A percentile compares a stretch with the other conserved stretches of the same genome.
phyloP scores from a whole-genome alignment of 176 grass and related monocot genomes.

The Stipa capillata region DNA sequence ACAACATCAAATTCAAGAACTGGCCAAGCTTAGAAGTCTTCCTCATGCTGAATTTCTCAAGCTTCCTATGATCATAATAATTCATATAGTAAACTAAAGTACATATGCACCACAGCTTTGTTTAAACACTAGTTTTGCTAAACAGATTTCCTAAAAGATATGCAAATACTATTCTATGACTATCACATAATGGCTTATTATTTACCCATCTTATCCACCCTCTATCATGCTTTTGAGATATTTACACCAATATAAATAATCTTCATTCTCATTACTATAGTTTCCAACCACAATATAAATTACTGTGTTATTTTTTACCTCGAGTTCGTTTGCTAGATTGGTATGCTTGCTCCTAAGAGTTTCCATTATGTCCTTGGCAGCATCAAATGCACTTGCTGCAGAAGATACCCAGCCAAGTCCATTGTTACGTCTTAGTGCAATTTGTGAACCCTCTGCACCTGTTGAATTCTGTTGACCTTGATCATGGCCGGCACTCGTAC shows the following conservation, averaged over 20 bases:
- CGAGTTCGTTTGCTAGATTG: conserved; percentile 52
- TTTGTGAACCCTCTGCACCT: conserved; percentile 45
- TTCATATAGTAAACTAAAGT: background rate
- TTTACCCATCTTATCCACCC: background rate
- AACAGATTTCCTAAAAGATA: background rate
- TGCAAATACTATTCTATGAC: background rate
- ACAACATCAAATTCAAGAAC: background rate
- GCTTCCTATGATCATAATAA: background rate
- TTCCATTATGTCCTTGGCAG: conserved; percentile 99
- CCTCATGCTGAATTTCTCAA: background rate
- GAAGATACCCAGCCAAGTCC: conserved; percentile 71
- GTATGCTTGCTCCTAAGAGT: conserved; percentile 92
- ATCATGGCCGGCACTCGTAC: conserved; percentile 49
- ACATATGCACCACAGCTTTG: background rate
- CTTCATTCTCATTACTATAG: background rate
- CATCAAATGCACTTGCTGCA: conserved; percentile 93
- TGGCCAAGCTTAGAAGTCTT: background rate
- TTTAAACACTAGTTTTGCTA: background rate
- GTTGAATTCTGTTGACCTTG: conserved; percentile 60
- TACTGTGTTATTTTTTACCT: conserved; percentile 27
- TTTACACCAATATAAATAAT: background rate
- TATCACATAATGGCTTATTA: background rate
- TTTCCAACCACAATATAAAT: background rate
- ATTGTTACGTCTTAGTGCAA: conserved; percentile 52
- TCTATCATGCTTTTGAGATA: background rate